Conservation (phyloP, 805 yeast genomes). For the Ogataea allantospora region DNA sequence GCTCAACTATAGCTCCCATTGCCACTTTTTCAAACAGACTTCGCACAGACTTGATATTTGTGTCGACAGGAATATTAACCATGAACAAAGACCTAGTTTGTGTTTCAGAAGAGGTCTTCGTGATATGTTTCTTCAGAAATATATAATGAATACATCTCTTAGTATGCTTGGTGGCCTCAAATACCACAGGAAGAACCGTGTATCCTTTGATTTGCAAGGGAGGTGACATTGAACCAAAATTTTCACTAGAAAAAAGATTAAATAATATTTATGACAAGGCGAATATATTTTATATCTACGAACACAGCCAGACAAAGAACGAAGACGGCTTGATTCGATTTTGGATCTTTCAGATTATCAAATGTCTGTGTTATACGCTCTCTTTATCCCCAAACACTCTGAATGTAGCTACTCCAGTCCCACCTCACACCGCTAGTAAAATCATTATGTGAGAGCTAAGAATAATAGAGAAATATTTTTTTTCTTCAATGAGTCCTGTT, state of each 20-base stretch:
- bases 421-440: too few relatives aligned
- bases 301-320: too few relatives aligned
- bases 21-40: constrained; percentile 57
- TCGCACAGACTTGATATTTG: constrained; percentile 52
- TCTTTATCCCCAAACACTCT: too few relatives aligned
- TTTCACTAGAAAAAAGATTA: not conserved
- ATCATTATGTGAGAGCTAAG: too few relatives aligned
- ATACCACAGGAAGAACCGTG: constrained; percentile 46
- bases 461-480: not conserved
- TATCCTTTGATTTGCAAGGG: constrained; percentile 50
- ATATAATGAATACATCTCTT: constrained; percentile 49
- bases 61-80: constrained; percentile 69
- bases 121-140: constrained; percentile 63
- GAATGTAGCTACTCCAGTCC: too few relatives aligned
- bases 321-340: too few relatives aligned
- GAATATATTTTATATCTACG: constrained; percentile 1
- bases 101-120: constrained; percentile 40
- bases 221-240: constrained; percentile 8
- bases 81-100: constrained; percentile 63
- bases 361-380: too few relatives aligned
- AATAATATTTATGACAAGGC: too few relatives aligned
- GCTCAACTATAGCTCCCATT: constrained; percentile 63
- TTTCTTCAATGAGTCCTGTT: constrained; percentile 13
- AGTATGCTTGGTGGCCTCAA: constrained; percentile 34
- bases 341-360: too few relatives aligned